phyloP scores from a whole-genome alignment of 352 stramenopile species.

The Globisporangium cederbergense region DNA sequence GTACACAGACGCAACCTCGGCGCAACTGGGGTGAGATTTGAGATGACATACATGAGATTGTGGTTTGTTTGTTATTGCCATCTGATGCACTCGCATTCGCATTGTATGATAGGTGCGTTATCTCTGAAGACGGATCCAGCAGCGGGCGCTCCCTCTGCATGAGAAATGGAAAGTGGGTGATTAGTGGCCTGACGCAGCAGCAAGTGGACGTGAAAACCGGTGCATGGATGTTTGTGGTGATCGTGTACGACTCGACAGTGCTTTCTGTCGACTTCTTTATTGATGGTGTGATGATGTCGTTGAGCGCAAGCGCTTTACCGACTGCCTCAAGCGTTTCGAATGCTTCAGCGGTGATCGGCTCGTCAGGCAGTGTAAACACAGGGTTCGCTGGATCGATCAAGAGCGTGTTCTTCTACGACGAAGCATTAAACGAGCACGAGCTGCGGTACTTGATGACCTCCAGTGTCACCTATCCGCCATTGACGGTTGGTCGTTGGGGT shows the following conservation, averaged over 20 bases:
- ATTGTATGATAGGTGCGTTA: conserved; percentile 27
- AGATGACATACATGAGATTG: background rate
- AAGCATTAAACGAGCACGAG: conserved; percentile 32
- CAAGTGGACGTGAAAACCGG: conserved; percentile 13
- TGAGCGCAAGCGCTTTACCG: background rate
- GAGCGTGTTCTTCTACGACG: conserved; percentile 44
- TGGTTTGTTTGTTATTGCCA: background rate
- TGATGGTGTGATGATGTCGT: conserved; percentile 11
- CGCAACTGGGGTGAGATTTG: background rate
- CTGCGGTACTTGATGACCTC: conserved; percentile 38
- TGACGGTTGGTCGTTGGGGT: conserved; percentile 25
- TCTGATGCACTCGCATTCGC: background rate
- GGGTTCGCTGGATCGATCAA: conserved; percentile 37
- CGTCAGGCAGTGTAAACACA: conserved; percentile 13
- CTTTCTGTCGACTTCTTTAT: conserved; percentile 21
- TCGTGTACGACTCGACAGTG: conserved; percentile 27
- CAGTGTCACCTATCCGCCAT: background rate
- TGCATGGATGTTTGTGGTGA: conserved; percentile 42
- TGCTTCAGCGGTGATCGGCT: conserved; percentile 13
- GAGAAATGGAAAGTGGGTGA: conserved; percentile 26
- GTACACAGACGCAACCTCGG: background rate
- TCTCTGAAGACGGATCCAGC: conserved; percentile 41
- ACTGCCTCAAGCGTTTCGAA: background rate
- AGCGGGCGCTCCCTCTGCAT: conserved; percentile 40
- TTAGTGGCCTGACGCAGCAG: conserved; percentile 17